Evolutionary conservation across 345 rosid genomes (phyloP), one percentile per base, ranked within the genome.

Genomic region (Conringia planisiliqua): DNA sequence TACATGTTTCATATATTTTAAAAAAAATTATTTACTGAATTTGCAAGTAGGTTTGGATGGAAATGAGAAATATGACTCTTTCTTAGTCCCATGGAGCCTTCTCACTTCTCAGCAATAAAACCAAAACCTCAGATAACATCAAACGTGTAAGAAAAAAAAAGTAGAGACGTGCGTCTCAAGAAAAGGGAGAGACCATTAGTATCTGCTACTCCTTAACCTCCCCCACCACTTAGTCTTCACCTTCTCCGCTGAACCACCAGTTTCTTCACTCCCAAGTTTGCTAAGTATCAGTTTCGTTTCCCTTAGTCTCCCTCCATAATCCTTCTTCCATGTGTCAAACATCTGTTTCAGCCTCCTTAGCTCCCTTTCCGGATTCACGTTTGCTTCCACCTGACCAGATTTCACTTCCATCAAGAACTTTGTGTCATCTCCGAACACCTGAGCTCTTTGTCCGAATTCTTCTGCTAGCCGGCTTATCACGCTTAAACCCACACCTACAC

Each of bases 241-340:
- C 17, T 32, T 75, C 55, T 75, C 79, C n/a, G 46, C 62, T 59
- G 79, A 59, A 48, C 79, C 68, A 67, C 79, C 36, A 29, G 46
- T 67, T 67, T 50, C 73, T 67, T 59, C 73, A 48, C 4, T 75
- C 29, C 79, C 79, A 39, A 67, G 79, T 39, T 40, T 75, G 20
- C 73, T 16, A 13, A 75, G 62, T 67, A 75, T 67, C 68, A 75
- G 44, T 68, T 85, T 93, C n/a, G 89, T 73, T 40, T 89, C 94
- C 71, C 83, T 82, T 71, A 93, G 71, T 78, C 87, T 83, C 47
- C 71, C 79, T 81, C 88, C 92, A 78, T 86, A 93, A 58, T 88
- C 96, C 62, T 88, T 93, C 85, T 86, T 93, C 98, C 98, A 93
- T 35, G 80, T 30, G 79, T 89, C 92, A 43, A 93, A 93, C 77